Percentiles rank a stretch among this genome's conserved stretches.
Conservation (phyloP, 768 basidiomycete species). For the Candolleomyces efflorescens region DNA sequence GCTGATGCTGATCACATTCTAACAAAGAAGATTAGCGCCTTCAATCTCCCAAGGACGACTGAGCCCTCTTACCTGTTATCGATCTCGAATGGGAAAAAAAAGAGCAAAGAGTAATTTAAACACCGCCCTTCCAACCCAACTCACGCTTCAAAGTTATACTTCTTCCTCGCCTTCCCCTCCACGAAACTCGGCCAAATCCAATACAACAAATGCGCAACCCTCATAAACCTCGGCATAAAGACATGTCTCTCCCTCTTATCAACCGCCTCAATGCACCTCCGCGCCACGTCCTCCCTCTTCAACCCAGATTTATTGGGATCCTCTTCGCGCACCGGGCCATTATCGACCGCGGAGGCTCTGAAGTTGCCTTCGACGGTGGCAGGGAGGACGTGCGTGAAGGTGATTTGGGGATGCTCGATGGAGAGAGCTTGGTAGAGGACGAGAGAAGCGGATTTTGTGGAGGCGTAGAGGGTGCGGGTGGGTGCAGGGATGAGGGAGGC, state of each 20-base stretch:
- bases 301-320: constrained; percentile 59
- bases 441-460: constrained; percentile 79
- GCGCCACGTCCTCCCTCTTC: constrained; percentile 56
- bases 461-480: constrained; percentile 77
- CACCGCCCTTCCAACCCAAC: too few species aligned
- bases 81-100: too few species aligned
- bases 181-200: constrained; percentile 60
- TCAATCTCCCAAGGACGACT: too few species aligned
- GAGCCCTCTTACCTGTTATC: too few species aligned
- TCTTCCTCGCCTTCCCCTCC: constrained; percentile 53
- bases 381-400: constrained; percentile 61
- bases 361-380: constrained; percentile 74
- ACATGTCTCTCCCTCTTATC: constrained; percentile 55
- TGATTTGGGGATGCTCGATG: constrained; percentile 71
- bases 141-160: constrained; percentile 51
- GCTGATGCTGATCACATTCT: too few species aligned
- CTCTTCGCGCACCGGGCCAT: constrained; percentile 37
- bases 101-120: too few species aligned
- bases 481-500: constrained; percentile 83
- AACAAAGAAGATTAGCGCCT: too few species aligned
- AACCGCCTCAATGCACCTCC: constrained; percentile 53
- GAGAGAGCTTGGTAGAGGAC: constrained; percentile 74
- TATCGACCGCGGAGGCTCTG: constrained; percentile 75
- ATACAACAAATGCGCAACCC: constrained; percentile 50
- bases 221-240: constrained; percentile 50